Evolutionary conservation across 2,329 filamentous ascomycete genomes (phyloP).

Genomic region (Trichophaea hybrida): DNA sequence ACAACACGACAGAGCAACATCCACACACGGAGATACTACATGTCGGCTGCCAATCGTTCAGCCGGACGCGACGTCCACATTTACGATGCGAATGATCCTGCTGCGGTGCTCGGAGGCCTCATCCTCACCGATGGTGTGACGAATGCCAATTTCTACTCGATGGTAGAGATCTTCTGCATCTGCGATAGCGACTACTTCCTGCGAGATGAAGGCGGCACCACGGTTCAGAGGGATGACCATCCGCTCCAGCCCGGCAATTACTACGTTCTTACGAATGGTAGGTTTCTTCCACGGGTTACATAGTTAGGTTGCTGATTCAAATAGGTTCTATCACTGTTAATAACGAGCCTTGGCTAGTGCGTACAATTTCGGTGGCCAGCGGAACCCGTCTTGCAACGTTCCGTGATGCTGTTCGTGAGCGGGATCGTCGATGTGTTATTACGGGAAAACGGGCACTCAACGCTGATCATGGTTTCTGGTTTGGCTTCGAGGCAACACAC

Average conservation of each 20-base stretch:
- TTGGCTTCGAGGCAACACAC: conserved; percentile 26
- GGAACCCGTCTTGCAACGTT: conserved; percentile 6
- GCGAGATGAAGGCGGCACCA: conserved; percentile 6
- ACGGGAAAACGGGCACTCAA: conserved; percentile 4
- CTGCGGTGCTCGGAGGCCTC: too few relatives aligned
- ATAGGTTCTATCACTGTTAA: conserved; percentile 13
- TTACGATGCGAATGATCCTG: too few relatives aligned
- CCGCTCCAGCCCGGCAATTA: too few relatives aligned
- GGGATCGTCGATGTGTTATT: conserved; percentile 22
- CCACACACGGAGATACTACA: too few relatives aligned
- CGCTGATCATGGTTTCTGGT: conserved; percentile 19
- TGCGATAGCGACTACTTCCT: conserved; percentile 5
- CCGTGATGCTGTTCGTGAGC: too few relatives aligned
- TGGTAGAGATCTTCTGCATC: conserved; percentile 25
- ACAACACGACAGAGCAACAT: too few relatives aligned
- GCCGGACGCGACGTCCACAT: too few relatives aligned
- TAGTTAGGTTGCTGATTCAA: conserved; percentile 4
- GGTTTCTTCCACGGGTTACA: conserved; percentile 4
- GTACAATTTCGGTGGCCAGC: conserved; percentile 13
- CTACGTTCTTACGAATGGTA: conserved; percentile 16
- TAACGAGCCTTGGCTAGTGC: conserved; percentile 15
- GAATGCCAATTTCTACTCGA: conserved; percentile 26
- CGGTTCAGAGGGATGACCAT: conserved; percentile 2
- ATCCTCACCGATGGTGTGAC: conserved; percentile 24
- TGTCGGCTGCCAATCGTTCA: too few relatives aligned